These are phyloP conservation scores for Casuarina cunninghamiana DNA, from an alignment of 306 rosid genomes.

Conservation along the genomic window DNA sequence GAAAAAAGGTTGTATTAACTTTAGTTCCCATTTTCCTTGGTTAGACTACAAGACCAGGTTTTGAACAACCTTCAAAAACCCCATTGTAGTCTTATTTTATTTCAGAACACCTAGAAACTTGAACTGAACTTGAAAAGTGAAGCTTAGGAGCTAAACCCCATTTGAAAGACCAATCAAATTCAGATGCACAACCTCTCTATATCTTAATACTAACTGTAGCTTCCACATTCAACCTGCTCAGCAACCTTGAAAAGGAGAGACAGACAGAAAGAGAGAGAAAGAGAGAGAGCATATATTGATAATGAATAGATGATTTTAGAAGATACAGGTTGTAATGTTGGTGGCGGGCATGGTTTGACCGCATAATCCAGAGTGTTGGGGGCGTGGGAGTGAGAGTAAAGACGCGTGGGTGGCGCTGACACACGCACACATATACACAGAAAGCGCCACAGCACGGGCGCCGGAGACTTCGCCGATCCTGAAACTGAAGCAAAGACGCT, in stretches of 20 bases:
- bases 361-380: constrained; percentile 42
- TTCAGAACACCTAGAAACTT: too few species aligned
- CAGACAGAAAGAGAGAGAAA: not conserved
- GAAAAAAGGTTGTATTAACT: too few species aligned
- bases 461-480: constrained; percentile 47
- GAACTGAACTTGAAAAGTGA: too few species aligned
- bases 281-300: not conserved
- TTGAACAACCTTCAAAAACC: too few species aligned
- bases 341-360: constrained; percentile 33
- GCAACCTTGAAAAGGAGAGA: not conserved
- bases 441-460: constrained; percentile 46
- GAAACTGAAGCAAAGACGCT: constrained; percentile 1
- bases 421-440: constrained; percentile 6
- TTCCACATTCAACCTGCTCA: not conserved
- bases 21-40: too few species aligned
- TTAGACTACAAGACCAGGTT: too few species aligned
- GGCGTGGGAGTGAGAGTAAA: constrained; percentile 34
- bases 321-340: constrained; percentile 14
- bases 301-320: not conserved
- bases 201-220: not conserved
- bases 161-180: not conserved
- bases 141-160: not conserved
- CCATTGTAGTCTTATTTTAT: too few species aligned
- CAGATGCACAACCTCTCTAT: not conserved
- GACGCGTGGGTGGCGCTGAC: constrained; percentile 59